Evolutionary conservation across 129 eudicot species (phyloP).

Genomic region (Deinandra increscens): DNA sequence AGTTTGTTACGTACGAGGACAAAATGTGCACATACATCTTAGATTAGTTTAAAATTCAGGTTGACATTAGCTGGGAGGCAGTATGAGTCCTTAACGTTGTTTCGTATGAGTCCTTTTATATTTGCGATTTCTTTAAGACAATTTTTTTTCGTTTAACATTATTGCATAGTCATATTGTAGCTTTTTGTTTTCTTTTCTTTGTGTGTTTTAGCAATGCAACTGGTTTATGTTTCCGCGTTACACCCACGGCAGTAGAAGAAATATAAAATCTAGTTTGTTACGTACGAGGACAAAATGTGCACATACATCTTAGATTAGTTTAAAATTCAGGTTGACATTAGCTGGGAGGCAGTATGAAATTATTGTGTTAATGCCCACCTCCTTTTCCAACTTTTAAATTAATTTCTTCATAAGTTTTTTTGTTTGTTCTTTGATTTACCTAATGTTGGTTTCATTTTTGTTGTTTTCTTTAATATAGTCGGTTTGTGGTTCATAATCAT

Average conservation of each 20-base stretch:
- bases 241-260: no score
- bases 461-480: conserved; percentile 9
- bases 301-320: conserved; percentile 19
- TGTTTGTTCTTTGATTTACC: conserved; percentile 7
- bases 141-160: no score
- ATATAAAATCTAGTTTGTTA: no score
- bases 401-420: conserved; percentile 15
- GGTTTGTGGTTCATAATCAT: conserved; percentile 31
- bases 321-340: conserved; percentile 28
- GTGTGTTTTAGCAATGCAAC: no score
- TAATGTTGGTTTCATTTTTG: conserved; percentile 19
- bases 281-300: conserved; percentile 15
- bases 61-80: conserved; percentile 33
- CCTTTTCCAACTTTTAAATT: conserved; percentile 22
- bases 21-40: conserved; percentile 22
- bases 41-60: conserved; percentile 23
- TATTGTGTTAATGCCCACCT: conserved; percentile 27
- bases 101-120: no score
- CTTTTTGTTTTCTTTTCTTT: no score
- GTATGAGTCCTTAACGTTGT: no score
- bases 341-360: conserved; percentile 34
- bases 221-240: no score
- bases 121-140: no score
- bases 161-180: no score
- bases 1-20: no score